Evolutionary conservation across 139 green algal genomes (phyloP).

Genomic region (Diplosphaera chodatii): DNA sequence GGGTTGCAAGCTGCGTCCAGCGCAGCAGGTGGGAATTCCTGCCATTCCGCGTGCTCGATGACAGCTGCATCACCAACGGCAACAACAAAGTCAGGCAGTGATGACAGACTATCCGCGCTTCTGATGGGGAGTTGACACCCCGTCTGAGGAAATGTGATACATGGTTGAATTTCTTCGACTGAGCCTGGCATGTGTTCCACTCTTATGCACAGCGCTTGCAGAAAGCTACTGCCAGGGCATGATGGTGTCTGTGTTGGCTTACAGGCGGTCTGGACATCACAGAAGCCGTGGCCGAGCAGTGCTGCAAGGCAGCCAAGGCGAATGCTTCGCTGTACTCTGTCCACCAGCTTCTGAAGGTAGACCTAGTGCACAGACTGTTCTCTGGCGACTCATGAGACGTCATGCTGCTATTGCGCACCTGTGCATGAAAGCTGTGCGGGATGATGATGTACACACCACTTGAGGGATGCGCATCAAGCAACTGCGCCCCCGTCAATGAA

Average conservation of each 20-base stretch:
- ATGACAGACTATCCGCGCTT: background rate
- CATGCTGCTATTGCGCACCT: no score
- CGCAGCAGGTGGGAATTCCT: background rate
- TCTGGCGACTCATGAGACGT: no score
- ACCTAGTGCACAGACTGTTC: no score
- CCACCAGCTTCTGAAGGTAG: slow-evolving; percentile 47
- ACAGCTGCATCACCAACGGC: no score
- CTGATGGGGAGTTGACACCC: background rate
- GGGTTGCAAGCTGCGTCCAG: background rate
- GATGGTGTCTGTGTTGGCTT: background rate
- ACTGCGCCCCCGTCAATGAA: slow-evolving; percentile 1
- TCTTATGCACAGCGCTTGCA: no score
- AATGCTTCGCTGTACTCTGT: slow-evolving; percentile 50
- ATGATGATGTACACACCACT: background rate
- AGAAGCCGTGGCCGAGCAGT: slow-evolving; percentile 59
- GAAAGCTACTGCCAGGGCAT: no score
- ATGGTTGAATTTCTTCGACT: slow-evolving; percentile 3
- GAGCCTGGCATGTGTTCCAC: no score
- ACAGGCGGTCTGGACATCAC: slow-evolving; percentile 37
- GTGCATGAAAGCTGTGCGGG: no score
- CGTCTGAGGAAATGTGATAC: background rate
- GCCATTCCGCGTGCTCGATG: no score
- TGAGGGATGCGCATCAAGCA: background rate
- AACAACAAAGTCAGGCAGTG: background rate
- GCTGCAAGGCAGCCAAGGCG: slow-evolving; percentile 44